These are phyloP conservation scores for Boletus huronensis DNA, from an alignment of 768 basidiomycete genomes.

Conservation along the genomic window DNA sequence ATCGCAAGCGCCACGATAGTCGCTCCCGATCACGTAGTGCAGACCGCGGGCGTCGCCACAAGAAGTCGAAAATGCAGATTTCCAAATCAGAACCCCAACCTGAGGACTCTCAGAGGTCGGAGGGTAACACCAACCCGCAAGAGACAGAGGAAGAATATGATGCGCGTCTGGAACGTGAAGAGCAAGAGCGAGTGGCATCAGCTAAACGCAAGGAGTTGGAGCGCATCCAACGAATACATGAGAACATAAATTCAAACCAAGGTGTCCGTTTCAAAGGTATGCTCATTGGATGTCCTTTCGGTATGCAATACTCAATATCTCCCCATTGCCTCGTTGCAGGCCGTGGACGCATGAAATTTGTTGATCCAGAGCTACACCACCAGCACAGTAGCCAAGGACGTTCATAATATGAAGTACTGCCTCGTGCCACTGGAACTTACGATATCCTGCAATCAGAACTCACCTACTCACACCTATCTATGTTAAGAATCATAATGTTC, in stretches of 20 bases:
- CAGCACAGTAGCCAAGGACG: constrained; percentile 17
- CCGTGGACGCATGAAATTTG: constrained; percentile 64
- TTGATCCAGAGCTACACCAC: constrained; percentile 52
- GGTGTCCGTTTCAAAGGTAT: constrained; percentile 67
- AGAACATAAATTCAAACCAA: constrained; percentile 30
- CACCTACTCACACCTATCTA: neutral
- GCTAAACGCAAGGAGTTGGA: constrained; percentile 48
- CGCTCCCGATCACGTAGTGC: constrained; percentile 29
- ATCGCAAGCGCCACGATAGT: constrained; percentile 20
- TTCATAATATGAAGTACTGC: neutral
- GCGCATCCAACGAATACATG: constrained; percentile 40
- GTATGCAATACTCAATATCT: neutral
- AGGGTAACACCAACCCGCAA: constrained; percentile 16
- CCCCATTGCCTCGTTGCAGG: constrained; percentile 32
- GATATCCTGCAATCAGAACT: constrained; percentile 3
- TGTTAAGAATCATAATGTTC: constrained; percentile 2
- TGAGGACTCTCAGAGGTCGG: constrained; percentile 7
- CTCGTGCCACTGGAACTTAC: neutral
- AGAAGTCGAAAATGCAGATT: constrained; percentile 25
- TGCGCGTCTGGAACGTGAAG: constrained; percentile 62
- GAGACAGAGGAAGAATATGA: constrained; percentile 78
- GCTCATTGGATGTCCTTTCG: neutral
- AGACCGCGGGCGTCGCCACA: constrained; percentile 26
- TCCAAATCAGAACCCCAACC: constrained; percentile 1
- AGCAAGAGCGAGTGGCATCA: constrained; percentile 52